These are phyloP conservation scores for Pontederia crassipes DNA, from an alignment of 176 grass and related monocot species.

Conservation along the genomic window DNA sequence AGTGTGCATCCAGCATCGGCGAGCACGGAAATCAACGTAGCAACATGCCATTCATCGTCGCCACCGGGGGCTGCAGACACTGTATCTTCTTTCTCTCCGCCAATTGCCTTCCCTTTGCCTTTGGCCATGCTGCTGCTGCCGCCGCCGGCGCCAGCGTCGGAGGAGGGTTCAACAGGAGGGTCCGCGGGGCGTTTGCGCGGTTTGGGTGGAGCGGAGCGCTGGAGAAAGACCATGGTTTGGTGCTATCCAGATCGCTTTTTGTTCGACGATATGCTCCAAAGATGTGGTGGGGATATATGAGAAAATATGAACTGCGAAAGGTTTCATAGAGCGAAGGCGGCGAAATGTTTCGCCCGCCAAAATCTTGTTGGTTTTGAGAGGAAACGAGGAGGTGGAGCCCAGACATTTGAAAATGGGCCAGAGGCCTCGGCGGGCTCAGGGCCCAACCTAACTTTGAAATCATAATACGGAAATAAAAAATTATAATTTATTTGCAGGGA, in stretches of 20 bases:
- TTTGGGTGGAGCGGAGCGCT: slow-evolving; percentile 44
- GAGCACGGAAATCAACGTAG: slow-evolving; percentile 47
- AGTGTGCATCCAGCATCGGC: slow-evolving; percentile 81
- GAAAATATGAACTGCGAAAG: neutral
- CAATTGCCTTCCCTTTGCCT: neutral
- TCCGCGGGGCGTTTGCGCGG: slow-evolving; percentile 28
- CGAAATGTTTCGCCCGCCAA: too few species aligned
- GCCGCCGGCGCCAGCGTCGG: neutral
- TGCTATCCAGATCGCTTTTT: too few species aligned
- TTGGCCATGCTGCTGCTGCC: neutral
- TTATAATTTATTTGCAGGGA: too few species aligned
- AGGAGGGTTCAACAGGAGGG: neutral
- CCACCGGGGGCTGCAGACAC: neutral
- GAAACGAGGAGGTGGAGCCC: too few species aligned
- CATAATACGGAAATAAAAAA: too few species aligned
- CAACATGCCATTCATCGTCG: slow-evolving; percentile 21
- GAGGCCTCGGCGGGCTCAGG: too few species aligned
- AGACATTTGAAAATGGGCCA: too few species aligned
- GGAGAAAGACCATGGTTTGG: slow-evolving; percentile 61
- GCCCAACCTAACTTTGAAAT: too few species aligned
- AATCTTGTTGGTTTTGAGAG: too few species aligned
- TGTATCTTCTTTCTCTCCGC: neutral
- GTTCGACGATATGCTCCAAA: neutral
- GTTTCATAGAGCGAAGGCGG: too few species aligned
- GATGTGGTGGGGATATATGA: neutral